phyloP scores from a whole-genome alignment of 1,284 basidiomycete species.

The Wallemia mellicola region DNA sequence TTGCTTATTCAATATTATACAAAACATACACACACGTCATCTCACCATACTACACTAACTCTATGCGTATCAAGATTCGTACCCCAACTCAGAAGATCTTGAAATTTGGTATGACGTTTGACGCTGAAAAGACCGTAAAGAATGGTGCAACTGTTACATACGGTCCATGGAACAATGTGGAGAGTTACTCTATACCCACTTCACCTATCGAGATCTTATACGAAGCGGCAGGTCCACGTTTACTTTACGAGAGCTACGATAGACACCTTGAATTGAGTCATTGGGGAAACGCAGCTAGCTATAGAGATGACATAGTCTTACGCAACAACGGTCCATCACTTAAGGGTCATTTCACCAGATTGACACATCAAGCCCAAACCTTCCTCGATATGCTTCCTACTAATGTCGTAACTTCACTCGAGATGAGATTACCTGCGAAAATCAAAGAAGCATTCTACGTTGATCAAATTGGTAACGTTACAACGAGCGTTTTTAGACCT shows the following conservation, averaged over 20 bases:
- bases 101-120: conserved; percentile 32
- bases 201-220: background rate
- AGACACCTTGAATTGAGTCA: conserved; percentile 74
- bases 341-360: conserved; percentile 81
- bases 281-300: conserved; percentile 83
- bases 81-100: conserved; percentile 33
- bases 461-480: conserved; percentile 83
- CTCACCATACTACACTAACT: conserved; percentile 48
- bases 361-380: conserved; percentile 51
- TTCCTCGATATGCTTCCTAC: conserved; percentile 30
- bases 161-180: conserved; percentile 51
- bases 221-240: background rate
- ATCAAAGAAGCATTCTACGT: conserved; percentile 58
- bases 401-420: conserved; percentile 38
- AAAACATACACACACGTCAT: conserved; percentile 38
- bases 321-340: conserved; percentile 69
- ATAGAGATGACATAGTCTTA: conserved; percentile 58
- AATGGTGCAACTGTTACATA: conserved; percentile 54
- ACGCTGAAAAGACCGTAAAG: conserved; percentile 28
- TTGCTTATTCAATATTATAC: conserved; percentile 46
- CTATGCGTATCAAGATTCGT: conserved; percentile 56
- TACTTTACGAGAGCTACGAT: conserved; percentile 24
- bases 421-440: conserved; percentile 47
- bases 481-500: conserved; percentile 49
- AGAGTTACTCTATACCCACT: background rate